A percentile compares a stretch with the other conserved stretches of the same genome.
phyloP scores from a whole-genome alignment of 768 basidiomycete species.

The Hysterangium stoloniferum region DNA sequence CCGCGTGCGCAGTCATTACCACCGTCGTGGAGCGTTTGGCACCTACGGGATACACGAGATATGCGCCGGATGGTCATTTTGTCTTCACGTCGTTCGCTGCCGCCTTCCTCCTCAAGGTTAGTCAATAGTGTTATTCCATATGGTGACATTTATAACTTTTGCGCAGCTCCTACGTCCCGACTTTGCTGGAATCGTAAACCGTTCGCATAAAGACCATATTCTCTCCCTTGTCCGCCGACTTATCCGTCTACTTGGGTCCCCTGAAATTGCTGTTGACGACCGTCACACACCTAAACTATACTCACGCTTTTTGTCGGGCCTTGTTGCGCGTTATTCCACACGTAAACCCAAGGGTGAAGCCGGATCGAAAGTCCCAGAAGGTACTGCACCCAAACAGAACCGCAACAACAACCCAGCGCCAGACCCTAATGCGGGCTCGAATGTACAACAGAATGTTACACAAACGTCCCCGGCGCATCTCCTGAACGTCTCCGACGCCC shows the following conservation, averaged over 20 bases:
- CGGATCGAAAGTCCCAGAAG: not conserved
- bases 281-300: slow-evolving; percentile 51
- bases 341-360: slow-evolving; percentile 13
- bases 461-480: not conserved
- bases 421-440: not conserved
- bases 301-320: slow-evolving; percentile 44
- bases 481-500: not conserved
- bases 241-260: slow-evolving; percentile 39
- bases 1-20: slow-evolving; percentile 50
- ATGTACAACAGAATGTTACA: not conserved
- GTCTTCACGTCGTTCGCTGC: slow-evolving; percentile 45
- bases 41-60: slow-evolving; percentile 47
- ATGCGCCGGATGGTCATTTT: slow-evolving; percentile 39
- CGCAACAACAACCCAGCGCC: not conserved
- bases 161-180: slow-evolving; percentile 44
- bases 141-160: slow-evolving; percentile 3
- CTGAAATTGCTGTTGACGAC: slow-evolving; percentile 46
- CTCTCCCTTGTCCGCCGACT: slow-evolving; percentile 35
- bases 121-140: slow-evolving; percentile 14
- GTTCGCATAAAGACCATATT: slow-evolving; percentile 30
- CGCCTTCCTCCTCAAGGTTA: slow-evolving; percentile 53
- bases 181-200: slow-evolving; percentile 35
- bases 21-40: slow-evolving; percentile 44
- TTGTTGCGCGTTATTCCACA: slow-evolving; percentile 34
- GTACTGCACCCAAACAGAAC: not conserved